These are phyloP conservation scores for Hylodesmum podocarpum DNA, from an alignment of 306 rosid species.

Conservation along the genomic window DNA sequence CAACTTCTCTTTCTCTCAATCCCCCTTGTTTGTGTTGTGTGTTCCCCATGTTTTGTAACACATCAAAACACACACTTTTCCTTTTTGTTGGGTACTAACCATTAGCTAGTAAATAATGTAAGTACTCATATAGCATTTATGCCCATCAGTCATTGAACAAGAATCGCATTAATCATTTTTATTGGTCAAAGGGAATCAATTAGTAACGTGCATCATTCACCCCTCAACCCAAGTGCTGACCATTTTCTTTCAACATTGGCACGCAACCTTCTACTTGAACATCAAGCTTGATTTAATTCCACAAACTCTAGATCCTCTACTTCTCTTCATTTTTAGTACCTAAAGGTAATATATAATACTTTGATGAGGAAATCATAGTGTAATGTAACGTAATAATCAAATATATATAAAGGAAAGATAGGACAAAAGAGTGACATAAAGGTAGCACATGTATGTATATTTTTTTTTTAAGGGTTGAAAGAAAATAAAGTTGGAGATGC, in stretches of 20 bases:
- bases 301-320: slow-evolving; percentile 6
- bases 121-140: not conserved
- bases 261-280: slow-evolving; percentile 29
- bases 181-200: slow-evolving; percentile 23
- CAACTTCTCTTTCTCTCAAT: slow-evolving; percentile 1
- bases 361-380: slow-evolving; percentile 1
- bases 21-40: not conserved
- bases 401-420: slow-evolving; percentile 24
- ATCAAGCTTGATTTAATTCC: slow-evolving; percentile 19
- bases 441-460: slow-evolving; percentile 15
- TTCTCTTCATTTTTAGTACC: not conserved
- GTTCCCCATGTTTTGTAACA: not conserved
- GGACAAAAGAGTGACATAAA: slow-evolving; percentile 42
- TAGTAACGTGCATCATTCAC: not conserved
- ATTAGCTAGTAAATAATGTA: not conserved
- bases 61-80: not conserved
- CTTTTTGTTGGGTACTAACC: slow-evolving; percentile 11
- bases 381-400: too few species aligned
- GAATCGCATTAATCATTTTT: slow-evolving; percentile 19
- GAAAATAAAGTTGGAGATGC: slow-evolving; percentile 29
- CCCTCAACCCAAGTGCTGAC: not conserved
- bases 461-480: slow-evolving; percentile 9
- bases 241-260: not conserved
- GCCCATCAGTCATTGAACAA: not conserved
- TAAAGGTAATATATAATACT: not conserved